Evolutionary conservation across 208 protist genomes (phyloP).

Genomic region (Acanthamoeba sp.): DNA sequence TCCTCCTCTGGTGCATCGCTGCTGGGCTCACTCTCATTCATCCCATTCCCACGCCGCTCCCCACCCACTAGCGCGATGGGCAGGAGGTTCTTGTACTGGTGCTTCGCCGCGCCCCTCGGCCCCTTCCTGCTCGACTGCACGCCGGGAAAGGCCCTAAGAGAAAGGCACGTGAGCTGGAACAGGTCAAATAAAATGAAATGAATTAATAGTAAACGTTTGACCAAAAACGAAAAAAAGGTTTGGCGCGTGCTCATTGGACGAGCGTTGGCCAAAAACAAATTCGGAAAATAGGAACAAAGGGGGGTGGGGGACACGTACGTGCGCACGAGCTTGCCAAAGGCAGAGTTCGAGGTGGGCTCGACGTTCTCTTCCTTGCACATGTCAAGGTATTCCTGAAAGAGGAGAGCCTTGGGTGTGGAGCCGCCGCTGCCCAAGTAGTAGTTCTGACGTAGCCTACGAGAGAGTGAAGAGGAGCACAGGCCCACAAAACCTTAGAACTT

Average conservation of each 20-base stretch:
- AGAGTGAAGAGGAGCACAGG: not conserved
- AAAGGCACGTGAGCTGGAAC: no score
- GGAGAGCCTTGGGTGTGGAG: constrained; percentile 12
- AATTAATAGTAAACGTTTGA: not conserved
- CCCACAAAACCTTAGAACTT: no score
- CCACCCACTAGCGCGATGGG: not conserved
- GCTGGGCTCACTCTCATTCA: not conserved
- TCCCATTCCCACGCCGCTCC: not conserved
- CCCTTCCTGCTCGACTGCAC: constrained; percentile 55
- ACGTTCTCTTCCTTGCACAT: constrained; percentile 22
- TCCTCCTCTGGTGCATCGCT: not conserved
- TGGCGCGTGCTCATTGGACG: not conserved
- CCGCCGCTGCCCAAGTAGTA: constrained; percentile 21
- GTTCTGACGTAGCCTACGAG: not conserved
- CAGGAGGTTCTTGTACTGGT: constrained; percentile 64
- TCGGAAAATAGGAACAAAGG: not conserved
- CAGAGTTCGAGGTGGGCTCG: constrained; percentile 52
- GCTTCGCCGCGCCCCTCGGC: constrained; percentile 62
- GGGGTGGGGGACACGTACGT: not conserved
- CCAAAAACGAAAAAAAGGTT: not conserved
- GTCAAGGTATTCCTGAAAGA: constrained; percentile 53
- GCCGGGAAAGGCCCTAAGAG: constrained; percentile 62
- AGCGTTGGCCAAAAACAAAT: not conserved
- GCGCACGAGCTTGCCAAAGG: constrained; percentile 55
- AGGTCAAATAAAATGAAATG: not conserved